Conservation (phyloP, 495 filamentous ascomycete species). For the Xylaria longipes region DNA sequence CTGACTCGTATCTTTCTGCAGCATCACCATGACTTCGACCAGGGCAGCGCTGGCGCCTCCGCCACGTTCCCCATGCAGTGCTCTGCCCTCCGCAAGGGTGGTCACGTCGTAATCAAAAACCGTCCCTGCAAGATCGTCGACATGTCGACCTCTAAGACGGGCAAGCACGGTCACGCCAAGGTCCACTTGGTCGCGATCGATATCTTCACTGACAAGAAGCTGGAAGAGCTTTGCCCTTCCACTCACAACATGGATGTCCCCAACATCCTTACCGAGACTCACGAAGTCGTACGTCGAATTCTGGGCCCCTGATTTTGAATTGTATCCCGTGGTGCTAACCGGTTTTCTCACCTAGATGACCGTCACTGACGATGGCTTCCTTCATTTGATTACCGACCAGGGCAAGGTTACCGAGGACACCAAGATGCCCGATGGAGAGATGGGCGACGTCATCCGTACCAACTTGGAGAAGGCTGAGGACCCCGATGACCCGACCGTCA, state of each 20-base stretch:
- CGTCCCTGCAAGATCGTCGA: conserved; percentile 99
- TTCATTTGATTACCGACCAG: conserved; percentile 82
- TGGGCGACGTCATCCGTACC: conserved; percentile 66
- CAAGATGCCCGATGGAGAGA: conserved; percentile 87
- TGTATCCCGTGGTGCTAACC: conserved; percentile 22
- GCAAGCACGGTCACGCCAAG: conserved; percentile 99
- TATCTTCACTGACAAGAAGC: conserved; percentile 99
- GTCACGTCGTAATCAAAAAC: conserved; percentile 94
- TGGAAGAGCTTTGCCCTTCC: conserved; percentile 98
- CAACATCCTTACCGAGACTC: conserved; percentile 86
- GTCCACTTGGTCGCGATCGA: conserved; percentile 96
- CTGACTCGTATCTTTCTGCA: conserved; percentile 44
- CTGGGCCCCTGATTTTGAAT: not conserved
- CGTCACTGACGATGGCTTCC: conserved; percentile 87
- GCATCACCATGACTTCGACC: conserved; percentile 92
- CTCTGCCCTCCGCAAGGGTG: conserved; percentile 99
- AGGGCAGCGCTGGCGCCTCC: conserved; percentile 92
- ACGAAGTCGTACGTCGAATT: conserved; percentile 80
- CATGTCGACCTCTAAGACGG: conserved; percentile 99
- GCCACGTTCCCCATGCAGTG: conserved; percentile 97
- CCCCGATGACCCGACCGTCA: conserved; percentile 71
- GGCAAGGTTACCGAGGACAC: conserved; percentile 92
- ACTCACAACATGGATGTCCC: conserved; percentile 99
- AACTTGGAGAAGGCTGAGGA: conserved; percentile 17
- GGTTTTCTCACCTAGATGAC: conserved; percentile 65